These are phyloP conservation scores for Fusarium succisae DNA, from an alignment of 2,329 filamentous ascomycete species.

Conservation along the genomic window DNA sequence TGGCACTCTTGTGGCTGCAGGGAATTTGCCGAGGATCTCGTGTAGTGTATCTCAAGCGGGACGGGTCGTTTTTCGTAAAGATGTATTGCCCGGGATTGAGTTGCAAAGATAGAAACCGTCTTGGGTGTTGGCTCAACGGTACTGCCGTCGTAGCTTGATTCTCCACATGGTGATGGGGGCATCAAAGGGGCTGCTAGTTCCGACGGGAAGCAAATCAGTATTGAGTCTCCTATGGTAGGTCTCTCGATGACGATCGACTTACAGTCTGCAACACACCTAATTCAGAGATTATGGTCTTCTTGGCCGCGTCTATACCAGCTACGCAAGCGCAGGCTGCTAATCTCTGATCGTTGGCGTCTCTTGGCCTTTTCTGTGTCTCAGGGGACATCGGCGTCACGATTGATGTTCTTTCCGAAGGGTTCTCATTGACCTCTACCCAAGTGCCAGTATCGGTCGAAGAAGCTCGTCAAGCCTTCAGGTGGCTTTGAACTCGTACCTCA, in stretches of 20 bases:
- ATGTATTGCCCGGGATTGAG: fast-evolving
- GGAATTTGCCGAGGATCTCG: too few relatives aligned
- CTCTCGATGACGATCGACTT: too few relatives aligned
- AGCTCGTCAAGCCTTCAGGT: too few relatives aligned
- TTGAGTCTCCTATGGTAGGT: too few relatives aligned
- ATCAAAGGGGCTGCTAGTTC: too few relatives aligned
- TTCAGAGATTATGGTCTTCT: fast-evolving
- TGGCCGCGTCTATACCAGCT: slow-evolving; percentile 39
- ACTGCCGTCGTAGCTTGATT: too few relatives aligned
- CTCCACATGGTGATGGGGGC: too few relatives aligned
- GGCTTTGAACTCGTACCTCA: too few relatives aligned
- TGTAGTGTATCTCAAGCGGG: neutral
- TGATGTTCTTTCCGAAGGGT: slow-evolving; percentile 27
- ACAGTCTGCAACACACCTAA: fast-evolving
- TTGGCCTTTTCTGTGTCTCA: slow-evolving; percentile 36
- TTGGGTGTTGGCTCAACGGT: neutral
- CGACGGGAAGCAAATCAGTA: too few relatives aligned
- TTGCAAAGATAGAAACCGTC: too few relatives aligned
- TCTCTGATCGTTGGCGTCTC: slow-evolving; percentile 49
- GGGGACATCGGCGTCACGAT: slow-evolving; percentile 47
- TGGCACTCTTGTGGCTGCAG: too few relatives aligned
- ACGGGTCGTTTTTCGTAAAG: fast-evolving
- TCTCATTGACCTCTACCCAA: fast-evolving
- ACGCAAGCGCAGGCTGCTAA: slow-evolving; percentile 50
- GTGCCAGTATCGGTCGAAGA: neutral